Evolutionary conservation across 1,139 yeast genomes (phyloP).

Genomic region (Geotrichum klebahnii): DNA sequence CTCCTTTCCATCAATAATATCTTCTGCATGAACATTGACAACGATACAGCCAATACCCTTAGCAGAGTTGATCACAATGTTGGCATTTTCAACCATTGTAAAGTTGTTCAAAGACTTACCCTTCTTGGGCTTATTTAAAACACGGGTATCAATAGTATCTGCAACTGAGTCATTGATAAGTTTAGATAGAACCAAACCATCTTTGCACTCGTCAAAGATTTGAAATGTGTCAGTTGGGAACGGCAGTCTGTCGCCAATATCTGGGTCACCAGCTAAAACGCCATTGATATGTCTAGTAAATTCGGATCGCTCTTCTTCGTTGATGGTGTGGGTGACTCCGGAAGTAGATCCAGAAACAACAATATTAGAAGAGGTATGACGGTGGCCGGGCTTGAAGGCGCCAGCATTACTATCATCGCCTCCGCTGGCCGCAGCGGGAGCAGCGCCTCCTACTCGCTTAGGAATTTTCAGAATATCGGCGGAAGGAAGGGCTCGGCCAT

Average conservation of each 20-base stretch:
- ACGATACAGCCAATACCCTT: conserved; percentile 98
- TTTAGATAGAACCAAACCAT: conserved; percentile 87
- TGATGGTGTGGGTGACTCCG: conserved; percentile 94
- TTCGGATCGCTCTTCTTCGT: conserved; percentile 94
- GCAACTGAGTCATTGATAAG: conserved; percentile 96
- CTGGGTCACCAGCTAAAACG: conserved; percentile 84
- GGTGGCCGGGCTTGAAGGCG: conserved; percentile 20
- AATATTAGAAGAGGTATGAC: conserved; percentile 42
- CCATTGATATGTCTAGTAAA: conserved; percentile 94
- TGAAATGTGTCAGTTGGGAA: conserved; percentile 93
- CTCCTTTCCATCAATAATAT: conserved; percentile 93
- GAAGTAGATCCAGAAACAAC: conserved; percentile 79
- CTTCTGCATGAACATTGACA: conserved; percentile 95
- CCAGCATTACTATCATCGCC: not conserved
- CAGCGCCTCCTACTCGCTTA: conserved; percentile 24
- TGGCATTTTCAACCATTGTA: conserved; percentile 95
- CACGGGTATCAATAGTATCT: conserved; percentile 97
- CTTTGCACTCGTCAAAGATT: conserved; percentile 93
- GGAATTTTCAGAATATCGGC: conserved; percentile 25
- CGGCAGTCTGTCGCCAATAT: conserved; percentile 81
- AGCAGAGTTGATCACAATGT: conserved; percentile 94
- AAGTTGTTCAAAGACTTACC: conserved; percentile 85
- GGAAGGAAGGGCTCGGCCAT: conserved; percentile 24
- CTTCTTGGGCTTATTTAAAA: conserved; percentile 77
- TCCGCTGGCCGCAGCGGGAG: conserved; percentile 19